These are phyloP conservation scores for Candida loeiensis DNA, from an alignment of 805 yeast genomes.

Conservation along the genomic window DNA sequence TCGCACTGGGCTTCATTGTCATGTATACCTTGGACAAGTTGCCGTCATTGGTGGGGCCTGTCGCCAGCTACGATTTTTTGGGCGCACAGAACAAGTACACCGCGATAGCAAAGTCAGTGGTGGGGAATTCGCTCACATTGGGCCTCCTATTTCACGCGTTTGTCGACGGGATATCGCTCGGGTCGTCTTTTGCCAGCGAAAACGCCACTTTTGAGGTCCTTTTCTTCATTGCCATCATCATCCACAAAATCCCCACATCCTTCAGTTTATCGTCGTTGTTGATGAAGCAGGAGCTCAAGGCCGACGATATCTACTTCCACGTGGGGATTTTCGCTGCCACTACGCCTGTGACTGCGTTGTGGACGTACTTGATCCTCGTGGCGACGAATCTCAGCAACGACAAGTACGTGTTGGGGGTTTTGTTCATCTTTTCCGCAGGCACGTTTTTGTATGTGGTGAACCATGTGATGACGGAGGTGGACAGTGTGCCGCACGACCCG, in stretches of 20 bases:
- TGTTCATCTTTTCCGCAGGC: conserved; percentile 66
- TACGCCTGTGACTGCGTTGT: conserved; percentile 60
- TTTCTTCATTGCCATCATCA: conserved; percentile 57
- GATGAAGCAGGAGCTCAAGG: conserved; percentile 33
- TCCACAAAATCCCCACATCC: conserved; percentile 74
- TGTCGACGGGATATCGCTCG: conserved; percentile 72
- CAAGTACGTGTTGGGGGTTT: conserved; percentile 47
- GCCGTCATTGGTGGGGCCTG: conserved; percentile 9
- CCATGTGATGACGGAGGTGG: conserved; percentile 50
- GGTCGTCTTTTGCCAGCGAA: conserved; percentile 49
- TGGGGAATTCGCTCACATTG: conserved; percentile 48
- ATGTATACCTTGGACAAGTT: conserved; percentile 51
- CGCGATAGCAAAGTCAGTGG: conserved; percentile 21
- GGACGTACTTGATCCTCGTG: conserved; percentile 42
- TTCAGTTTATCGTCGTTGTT: conserved; percentile 62
- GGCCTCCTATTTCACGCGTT: conserved; percentile 65
- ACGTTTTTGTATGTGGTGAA: conserved; percentile 69
- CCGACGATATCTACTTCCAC: conserved; percentile 39
- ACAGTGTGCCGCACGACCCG: conserved; percentile 1
- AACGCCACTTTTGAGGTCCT: conserved; percentile 36
- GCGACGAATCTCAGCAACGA: conserved; percentile 23
- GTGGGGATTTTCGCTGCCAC: conserved; percentile 50
- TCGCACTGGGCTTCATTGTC: conserved; percentile 51
- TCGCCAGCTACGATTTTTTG: conserved; percentile 1
- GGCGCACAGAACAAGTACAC: conserved; percentile 14